phyloP scores from a whole-genome alignment of 176 grass and related monocot species.

The Saccharum spontaneum region DNA sequence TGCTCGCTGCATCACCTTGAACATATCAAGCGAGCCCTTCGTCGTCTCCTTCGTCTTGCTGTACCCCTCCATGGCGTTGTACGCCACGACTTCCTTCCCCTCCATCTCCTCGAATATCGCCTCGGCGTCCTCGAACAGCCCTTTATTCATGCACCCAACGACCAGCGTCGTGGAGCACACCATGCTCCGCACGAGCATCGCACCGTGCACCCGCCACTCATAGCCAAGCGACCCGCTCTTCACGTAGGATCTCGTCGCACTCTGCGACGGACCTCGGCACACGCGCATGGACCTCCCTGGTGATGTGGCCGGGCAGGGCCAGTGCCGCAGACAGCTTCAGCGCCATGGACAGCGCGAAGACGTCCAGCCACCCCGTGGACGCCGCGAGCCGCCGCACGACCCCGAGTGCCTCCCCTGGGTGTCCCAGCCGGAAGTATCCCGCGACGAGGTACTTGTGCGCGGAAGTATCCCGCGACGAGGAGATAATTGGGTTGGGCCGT shows the following conservation, averaged over 20 bases:
- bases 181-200: slow-evolving; percentile 38
- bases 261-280: slow-evolving; percentile 40
- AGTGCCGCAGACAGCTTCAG: slow-evolving; percentile 64
- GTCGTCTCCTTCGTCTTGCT: slow-evolving; percentile 56
- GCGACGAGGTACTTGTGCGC: slow-evolving; percentile 70
- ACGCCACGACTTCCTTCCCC: slow-evolving; percentile 63
- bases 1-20: slow-evolving; percentile 57
- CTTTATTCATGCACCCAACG: slow-evolving; percentile 73
- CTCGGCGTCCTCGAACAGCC: slow-evolving; percentile 51
- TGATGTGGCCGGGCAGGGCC: slow-evolving; percentile 16
- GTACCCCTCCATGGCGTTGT: slow-evolving; percentile 82
- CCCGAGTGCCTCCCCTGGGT: slow-evolving; percentile 41
- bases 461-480: slow-evolving; percentile 14
- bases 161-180: slow-evolving; percentile 80
- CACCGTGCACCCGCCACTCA: slow-evolving; percentile 47
- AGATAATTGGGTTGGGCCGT: too few species aligned
- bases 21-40: slow-evolving; percentile 50
- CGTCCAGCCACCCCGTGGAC: slow-evolving; percentile 45
- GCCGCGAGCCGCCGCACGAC: slow-evolving; percentile 55
- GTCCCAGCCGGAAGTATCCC: slow-evolving; percentile 65
- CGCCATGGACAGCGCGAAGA: slow-evolving; percentile 79
- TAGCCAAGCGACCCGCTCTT: slow-evolving; percentile 54
- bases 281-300: slow-evolving; percentile 64
- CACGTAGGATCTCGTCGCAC: slow-evolving; percentile 70
- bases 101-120: slow-evolving; percentile 44